These are phyloP conservation scores for Sphaerobolus stellatus DNA, from an alignment of 1,284 basidiomycete genomes.

Conservation along the genomic window DNA sequence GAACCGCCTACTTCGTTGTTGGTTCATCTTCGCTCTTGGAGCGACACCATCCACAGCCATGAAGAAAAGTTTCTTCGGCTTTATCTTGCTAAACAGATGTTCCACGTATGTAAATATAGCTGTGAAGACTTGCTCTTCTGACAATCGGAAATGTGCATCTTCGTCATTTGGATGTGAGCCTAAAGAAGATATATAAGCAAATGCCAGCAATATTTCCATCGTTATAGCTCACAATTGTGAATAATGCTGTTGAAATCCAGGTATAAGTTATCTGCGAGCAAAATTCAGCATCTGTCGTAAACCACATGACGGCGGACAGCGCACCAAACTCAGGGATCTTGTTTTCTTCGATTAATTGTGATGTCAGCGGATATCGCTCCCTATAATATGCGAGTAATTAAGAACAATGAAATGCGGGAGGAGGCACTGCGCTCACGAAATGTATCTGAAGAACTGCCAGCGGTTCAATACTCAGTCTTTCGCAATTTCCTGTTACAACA, in stretches of 20 bases:
- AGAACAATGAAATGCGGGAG: not conserved
- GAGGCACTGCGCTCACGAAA: constrained; percentile 56
- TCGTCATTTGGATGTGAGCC: constrained; percentile 92
- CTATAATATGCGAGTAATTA: constrained; percentile 37
- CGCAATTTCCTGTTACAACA: constrained; percentile 4
- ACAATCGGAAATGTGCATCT: constrained; percentile 92
- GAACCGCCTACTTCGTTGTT: constrained; percentile 93
- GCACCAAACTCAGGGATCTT: constrained; percentile 92
- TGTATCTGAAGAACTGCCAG: constrained; percentile 76
- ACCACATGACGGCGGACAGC: constrained; percentile 23
- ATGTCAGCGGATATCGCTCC: constrained; percentile 97
- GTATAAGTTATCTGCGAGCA: constrained; percentile 75
- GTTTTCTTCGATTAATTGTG: constrained; percentile 95
- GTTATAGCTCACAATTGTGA: constrained; percentile 75
- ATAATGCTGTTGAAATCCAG: constrained; percentile 99
- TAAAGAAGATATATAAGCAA: constrained; percentile 26
- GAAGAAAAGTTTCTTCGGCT: constrained; percentile 95
- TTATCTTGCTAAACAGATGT: constrained; percentile 95
- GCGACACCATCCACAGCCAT: constrained; percentile 99
- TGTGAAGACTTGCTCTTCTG: constrained; percentile 96
- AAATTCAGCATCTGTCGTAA: constrained; percentile 25
- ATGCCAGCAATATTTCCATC: not conserved
- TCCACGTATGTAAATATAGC: constrained; percentile 97
- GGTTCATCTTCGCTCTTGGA: constrained; percentile 99
- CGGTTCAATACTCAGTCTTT: constrained; percentile 5